phyloP scores from a whole-genome alignment of 2,329 filamentous ascomycete species.

The Colletotrichum theobromicola region DNA sequence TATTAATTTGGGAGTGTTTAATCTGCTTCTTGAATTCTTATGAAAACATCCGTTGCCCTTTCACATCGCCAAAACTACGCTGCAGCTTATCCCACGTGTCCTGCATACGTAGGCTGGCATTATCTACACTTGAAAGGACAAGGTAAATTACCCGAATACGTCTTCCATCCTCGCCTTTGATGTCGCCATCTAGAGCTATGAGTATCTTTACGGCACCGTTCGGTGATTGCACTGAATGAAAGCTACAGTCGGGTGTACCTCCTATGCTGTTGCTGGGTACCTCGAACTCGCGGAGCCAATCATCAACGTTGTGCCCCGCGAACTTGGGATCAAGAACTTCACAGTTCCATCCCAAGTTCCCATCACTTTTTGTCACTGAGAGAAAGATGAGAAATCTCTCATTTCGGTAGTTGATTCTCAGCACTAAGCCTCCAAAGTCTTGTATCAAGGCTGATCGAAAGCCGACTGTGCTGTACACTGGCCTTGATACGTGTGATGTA shows the following conservation, averaged over 20 bases:
- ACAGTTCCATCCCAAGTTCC: neutral
- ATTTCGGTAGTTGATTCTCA: neutral
- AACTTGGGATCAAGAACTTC: neutral
- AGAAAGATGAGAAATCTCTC: neutral
- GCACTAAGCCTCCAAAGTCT: neutral
- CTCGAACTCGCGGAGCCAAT: neutral
- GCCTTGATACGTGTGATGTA: constrained; percentile 1
- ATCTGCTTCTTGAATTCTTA: neutral
- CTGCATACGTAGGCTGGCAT: neutral
- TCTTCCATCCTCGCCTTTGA: constrained; percentile 19
- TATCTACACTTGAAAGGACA: neutral
- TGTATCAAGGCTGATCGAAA: neutral
- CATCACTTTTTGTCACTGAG: neutral
- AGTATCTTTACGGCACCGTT: neutral
- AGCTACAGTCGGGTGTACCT: neutral
- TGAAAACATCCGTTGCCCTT: neutral
- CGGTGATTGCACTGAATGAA: neutral
- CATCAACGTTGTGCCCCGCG: neutral
- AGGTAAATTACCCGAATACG: neutral
- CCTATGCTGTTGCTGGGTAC: neutral
- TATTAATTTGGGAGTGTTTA: too few relatives aligned
- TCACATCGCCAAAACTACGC: neutral
- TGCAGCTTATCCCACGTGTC: neutral
- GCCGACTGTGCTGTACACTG: constrained; percentile 7
- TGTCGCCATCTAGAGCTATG: neutral